Percentiles rank a stretch among this genome's conserved stretches.
These are phyloP conservation scores for Xerocomellus dryophilus DNA, from an alignment of 768 basidiomycete genomes.

Conservation along the genomic window DNA sequence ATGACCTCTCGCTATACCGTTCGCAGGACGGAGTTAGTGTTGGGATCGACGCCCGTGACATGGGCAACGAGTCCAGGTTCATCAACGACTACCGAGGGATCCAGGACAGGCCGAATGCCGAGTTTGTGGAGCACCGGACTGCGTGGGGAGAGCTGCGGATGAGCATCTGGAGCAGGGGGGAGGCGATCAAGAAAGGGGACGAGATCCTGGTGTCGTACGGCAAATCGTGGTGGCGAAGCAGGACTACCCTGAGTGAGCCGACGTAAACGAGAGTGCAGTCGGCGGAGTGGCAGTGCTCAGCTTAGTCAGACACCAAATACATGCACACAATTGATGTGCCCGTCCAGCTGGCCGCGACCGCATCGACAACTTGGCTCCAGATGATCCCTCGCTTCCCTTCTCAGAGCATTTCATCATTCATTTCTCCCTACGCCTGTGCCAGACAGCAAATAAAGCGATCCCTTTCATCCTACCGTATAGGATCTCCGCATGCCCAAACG, in stretches of 20 bases:
- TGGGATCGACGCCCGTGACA: constrained; percentile 69
- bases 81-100: constrained; percentile 89
- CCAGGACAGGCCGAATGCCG: constrained; percentile 61
- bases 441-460: constrained; percentile 34
- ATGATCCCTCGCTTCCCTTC: constrained; percentile 53
- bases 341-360: background rate
- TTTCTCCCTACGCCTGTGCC: constrained; percentile 57
- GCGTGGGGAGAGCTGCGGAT: constrained; percentile 65
- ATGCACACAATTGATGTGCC: constrained; percentile 6
- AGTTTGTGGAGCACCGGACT: constrained; percentile 59
- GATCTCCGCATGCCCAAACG: constrained; percentile 34
- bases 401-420: constrained; percentile 48
- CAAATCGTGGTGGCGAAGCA: constrained; percentile 73
- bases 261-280: background rate
- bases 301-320: constrained; percentile 27
- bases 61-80: constrained; percentile 88
- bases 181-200: constrained; percentile 69
- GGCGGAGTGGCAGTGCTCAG: background rate
- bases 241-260: background rate
- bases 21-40: constrained; percentile 55
- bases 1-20: constrained; percentile 80
- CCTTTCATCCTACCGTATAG: constrained; percentile 39
- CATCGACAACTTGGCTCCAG: constrained; percentile 11
- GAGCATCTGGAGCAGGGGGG: constrained; percentile 64
- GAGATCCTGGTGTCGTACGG: constrained; percentile 90